Conservation (phyloP, 371 early-diverging fungal species). For the Zopfochytrium polystomum region DNA sequence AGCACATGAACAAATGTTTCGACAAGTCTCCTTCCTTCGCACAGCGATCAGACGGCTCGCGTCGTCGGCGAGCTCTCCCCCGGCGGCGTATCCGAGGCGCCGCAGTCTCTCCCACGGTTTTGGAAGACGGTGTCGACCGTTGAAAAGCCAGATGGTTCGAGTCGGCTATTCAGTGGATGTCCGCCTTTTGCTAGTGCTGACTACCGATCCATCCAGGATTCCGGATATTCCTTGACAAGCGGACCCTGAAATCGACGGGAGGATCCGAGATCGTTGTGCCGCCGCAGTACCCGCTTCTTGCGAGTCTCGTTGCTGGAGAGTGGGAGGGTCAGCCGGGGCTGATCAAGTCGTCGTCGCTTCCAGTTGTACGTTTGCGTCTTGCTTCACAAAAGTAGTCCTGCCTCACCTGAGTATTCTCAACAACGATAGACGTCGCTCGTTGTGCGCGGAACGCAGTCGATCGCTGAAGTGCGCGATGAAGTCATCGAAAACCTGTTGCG, state of each 20-base stretch:
- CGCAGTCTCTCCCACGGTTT: constrained; percentile 20
- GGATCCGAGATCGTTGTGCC: constrained; percentile 67
- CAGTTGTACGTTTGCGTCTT: constrained; percentile 60
- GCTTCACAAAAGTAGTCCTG: not conserved
- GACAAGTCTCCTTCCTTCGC: too few relatives aligned
- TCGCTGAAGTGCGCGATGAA: constrained; percentile 51
- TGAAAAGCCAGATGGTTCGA: constrained; percentile 39
- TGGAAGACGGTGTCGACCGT: constrained; percentile 30
- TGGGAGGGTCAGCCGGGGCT: constrained; percentile 84
- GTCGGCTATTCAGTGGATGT: too few relatives aligned
- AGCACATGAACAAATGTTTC: too few relatives aligned
- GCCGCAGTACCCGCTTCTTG: constrained; percentile 57
- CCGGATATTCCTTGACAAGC: constrained; percentile 71
- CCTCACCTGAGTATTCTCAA: not conserved
- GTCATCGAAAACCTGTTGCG: constrained; percentile 72
- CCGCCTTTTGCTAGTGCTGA: too few relatives aligned
- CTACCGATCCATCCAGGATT: too few relatives aligned
- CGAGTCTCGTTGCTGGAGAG: constrained; percentile 82
- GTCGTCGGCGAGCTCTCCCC: constrained; percentile 1
- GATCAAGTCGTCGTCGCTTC: constrained; percentile 80
- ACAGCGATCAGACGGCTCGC: too few relatives aligned
- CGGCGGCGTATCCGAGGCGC: constrained; percentile 5
- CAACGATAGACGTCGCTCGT: constrained; percentile 74
- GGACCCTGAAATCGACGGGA: constrained; percentile 79
- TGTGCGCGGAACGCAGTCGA: constrained; percentile 75